Conservation (phyloP, 2,329 filamentous ascomycete genomes). For the Gnomoniopsis sp. region DNA sequence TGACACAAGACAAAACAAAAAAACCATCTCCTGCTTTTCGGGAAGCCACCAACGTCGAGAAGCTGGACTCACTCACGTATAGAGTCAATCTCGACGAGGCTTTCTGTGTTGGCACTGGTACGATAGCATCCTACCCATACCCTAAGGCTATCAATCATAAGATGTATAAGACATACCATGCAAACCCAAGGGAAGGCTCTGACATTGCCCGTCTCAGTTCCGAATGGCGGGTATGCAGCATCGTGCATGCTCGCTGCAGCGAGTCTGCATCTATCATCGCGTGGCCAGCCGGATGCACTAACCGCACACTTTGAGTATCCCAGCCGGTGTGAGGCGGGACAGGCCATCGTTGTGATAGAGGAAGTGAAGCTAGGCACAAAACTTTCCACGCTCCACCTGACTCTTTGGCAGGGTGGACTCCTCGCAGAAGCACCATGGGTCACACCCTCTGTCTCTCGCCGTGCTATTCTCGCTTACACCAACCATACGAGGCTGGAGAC, state of each 20-base stretch:
- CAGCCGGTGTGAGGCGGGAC: constrained; percentile 34
- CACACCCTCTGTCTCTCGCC: constrained; percentile 26
- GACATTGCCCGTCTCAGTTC: constrained; percentile 27
- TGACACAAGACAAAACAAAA: neutral
- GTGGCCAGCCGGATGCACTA: constrained; percentile 35
- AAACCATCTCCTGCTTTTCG: constrained; percentile 14
- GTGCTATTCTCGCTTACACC: constrained; percentile 35
- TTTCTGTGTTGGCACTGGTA: constrained; percentile 25
- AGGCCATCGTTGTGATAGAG: constrained; percentile 35
- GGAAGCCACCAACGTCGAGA: constrained; percentile 21
- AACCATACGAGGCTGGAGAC: constrained; percentile 32
- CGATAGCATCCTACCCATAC: neutral
- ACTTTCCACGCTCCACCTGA: constrained; percentile 39
- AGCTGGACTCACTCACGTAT: constrained; percentile 23
- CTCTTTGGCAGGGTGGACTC: constrained; percentile 36
- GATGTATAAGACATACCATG: no score
- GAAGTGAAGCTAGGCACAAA: constrained; percentile 39
- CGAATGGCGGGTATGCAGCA: constrained; percentile 45
- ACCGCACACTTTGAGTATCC: constrained; percentile 40
- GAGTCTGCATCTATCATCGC: constrained; percentile 29
- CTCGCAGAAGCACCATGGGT: constrained; percentile 33
- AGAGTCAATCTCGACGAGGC: constrained; percentile 20
- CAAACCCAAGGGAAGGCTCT: neutral
- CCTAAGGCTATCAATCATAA: neutral
- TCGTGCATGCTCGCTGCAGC: constrained; percentile 36